Evolutionary conservation across 352 stramenopile species (phyloP).

Genomic region (Ochromonadaceae sp.): DNA sequence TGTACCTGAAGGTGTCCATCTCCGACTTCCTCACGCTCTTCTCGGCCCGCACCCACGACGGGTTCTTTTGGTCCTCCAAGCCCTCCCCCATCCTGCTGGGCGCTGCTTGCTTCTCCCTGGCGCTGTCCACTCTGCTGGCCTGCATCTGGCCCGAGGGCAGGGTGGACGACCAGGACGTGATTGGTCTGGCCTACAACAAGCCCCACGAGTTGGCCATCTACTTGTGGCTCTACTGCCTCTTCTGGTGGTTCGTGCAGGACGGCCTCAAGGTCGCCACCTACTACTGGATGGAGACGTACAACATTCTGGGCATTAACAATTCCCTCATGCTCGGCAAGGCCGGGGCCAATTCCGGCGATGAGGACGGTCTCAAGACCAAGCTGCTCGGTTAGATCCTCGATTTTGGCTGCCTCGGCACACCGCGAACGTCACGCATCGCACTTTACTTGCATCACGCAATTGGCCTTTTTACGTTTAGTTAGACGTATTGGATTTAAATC

Average conservation of each 20-base stretch:
- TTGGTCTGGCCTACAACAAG: constrained; percentile 27
- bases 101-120: constrained; percentile 51
- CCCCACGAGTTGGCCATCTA: constrained; percentile 48
- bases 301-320: constrained; percentile 35
- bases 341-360: too few species aligned
- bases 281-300: constrained; percentile 46
- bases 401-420: too few species aligned
- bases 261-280: constrained; percentile 47
- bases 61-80: constrained; percentile 54
- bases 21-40: constrained; percentile 76
- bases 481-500: too few species aligned
- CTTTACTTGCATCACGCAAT: too few species aligned
- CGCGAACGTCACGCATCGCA: too few species aligned
- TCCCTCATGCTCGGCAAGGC: too few species aligned
- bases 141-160: constrained; percentile 59
- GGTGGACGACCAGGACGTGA: constrained; percentile 46
- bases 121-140: constrained; percentile 55
- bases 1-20: constrained; percentile 79
- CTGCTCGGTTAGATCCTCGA: too few species aligned
- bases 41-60: constrained; percentile 50
- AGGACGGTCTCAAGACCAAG: too few species aligned
- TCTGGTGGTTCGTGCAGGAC: constrained; percentile 69
- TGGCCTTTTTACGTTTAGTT: too few species aligned
- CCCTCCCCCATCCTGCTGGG: constrained; percentile 47
- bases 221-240: constrained; percentile 67